Evolutionary conservation across 768 basidiomycete genomes (phyloP).

Genomic region (Leucosporidium yakuticum): DNA sequence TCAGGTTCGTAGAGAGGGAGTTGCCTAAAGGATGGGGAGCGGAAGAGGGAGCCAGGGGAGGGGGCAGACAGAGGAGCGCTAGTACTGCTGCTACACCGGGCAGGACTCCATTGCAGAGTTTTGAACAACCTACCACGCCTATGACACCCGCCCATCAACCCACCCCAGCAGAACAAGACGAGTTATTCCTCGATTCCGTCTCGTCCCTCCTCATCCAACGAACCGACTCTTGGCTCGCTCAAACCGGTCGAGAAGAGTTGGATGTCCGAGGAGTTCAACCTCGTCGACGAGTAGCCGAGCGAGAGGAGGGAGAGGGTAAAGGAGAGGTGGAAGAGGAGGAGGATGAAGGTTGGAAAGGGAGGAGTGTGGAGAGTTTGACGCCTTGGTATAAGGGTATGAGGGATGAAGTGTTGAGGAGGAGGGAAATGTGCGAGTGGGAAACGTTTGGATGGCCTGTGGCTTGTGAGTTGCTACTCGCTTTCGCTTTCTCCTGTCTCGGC

Average conservation of each 20-base stretch:
- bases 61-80: not conserved
- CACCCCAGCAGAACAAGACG: slow-evolving; percentile 16
- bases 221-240: not conserved
- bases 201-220: not conserved
- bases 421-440: slow-evolving; percentile 36
- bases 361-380: slow-evolving; percentile 25
- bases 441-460: slow-evolving; percentile 39
- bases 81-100: too few species aligned
- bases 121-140: not conserved
- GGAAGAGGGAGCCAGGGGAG: not conserved
- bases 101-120: too few species aligned
- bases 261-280: not conserved
- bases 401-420: slow-evolving; percentile 22
- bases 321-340: not conserved
- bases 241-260: not conserved
- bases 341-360: slow-evolving; percentile 9
- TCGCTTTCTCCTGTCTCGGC: not conserved
- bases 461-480: slow-evolving; percentile 28
- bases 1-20: slow-evolving; percentile 4
- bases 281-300: too few species aligned
- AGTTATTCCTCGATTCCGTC: slow-evolving; percentile 27
- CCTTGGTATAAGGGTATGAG: slow-evolving; percentile 39
- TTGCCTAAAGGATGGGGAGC: slow-evolving; percentile 3
- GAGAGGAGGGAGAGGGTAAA: not conserved
- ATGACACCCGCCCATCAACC: not conserved